Base-by-base conservation (phyloP, 805 yeast species). In the Zygosaccharomyces gambellarensis region DNA sequence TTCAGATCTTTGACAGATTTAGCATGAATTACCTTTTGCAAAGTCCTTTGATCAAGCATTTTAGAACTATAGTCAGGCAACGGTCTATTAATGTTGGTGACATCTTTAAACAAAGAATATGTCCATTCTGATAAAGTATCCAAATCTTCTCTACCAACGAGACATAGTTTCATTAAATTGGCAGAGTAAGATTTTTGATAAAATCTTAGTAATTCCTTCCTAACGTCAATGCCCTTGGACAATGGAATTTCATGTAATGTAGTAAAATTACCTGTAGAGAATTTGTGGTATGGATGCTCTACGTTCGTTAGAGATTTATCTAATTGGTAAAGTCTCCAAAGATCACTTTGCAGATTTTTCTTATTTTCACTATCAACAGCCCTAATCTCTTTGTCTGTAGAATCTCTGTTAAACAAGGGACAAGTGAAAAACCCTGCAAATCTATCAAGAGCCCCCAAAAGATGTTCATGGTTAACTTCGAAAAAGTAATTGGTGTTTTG, bases 361-460 rank as follows among this genome's bases (percentile, higher is more conserved):
- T 90, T 92, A 72, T 92, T 89, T 70, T 92, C 99, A 34, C 96
- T 86, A 68, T 92, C 97, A 8, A 92, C 98, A 1, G 98, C 98
- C 54, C 82, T 80, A 59, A 92, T 86, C 68, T 92, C 99, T 48
- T 97, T 77, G 62, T 90, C 96, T 63, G 89, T 87, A 63, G 97
- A 84, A 54, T 81, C 74, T 47, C 75, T 70, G 45, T 72, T 69
- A 58, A 92, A 92, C 57, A 92, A 71, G 1, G 99, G 99, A 27
- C 80, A 67, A 31, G 90, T 85, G 72, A 92, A 92, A 64, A 92
- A 92, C 65, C 92, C 98, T 4, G 96, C 79, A 67, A 92, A 92
- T 59, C 98, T 75, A 66, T 92, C 98, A 46, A 92, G 71, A 0
- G 97, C 97, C 5, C 95, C 97, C 52, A 83, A 81, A 51, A 92